A percentile compares a stretch with the other conserved stretches of the same genome.
Conservation (phyloP, 2,329 filamentous ascomycete genomes). For the Xylariales sp. region DNA sequence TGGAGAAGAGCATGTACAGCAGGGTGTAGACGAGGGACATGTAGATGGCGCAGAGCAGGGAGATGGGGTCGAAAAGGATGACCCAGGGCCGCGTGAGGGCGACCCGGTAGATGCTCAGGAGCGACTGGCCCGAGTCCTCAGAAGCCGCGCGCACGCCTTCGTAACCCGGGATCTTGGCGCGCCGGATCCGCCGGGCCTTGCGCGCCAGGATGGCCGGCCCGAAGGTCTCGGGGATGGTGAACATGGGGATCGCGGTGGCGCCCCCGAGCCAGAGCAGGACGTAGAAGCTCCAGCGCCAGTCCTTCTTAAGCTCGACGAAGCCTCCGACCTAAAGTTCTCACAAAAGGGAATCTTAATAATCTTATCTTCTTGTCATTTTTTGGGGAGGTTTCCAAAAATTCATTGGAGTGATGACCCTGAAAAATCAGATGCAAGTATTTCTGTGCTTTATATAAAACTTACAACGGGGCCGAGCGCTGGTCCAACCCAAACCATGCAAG, state of each 20-base stretch:
- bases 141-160: constrained; percentile 45
- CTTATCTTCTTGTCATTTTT: background rate
- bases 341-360: background rate
- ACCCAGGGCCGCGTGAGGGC: constrained; percentile 50
- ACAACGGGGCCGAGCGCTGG: constrained; percentile 15
- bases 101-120: constrained; percentile 43
- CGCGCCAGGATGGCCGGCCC: constrained; percentile 43
- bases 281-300: constrained; percentile 52
- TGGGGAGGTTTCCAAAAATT: no score
- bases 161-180: constrained; percentile 43
- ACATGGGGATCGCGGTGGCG: constrained; percentile 37
- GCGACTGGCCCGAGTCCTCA: constrained; percentile 39
- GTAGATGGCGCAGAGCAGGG: constrained; percentile 46
- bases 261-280: constrained; percentile 39
- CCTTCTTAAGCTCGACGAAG: constrained; percentile 50
- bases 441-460: no score
- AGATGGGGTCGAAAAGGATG: constrained; percentile 50
- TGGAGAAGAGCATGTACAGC: constrained; percentile 55
- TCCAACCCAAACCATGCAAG: constrained; percentile 48
- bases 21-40: constrained; percentile 48
- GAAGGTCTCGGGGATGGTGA: constrained; percentile 57
- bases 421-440: no score
- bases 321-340: constrained; percentile 34
- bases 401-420: no score
- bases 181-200: constrained; percentile 49